These are phyloP conservation scores for Zalaria sp. DNA, from an alignment of 2,329 filamentous ascomycete species.

Conservation along the genomic window DNA sequence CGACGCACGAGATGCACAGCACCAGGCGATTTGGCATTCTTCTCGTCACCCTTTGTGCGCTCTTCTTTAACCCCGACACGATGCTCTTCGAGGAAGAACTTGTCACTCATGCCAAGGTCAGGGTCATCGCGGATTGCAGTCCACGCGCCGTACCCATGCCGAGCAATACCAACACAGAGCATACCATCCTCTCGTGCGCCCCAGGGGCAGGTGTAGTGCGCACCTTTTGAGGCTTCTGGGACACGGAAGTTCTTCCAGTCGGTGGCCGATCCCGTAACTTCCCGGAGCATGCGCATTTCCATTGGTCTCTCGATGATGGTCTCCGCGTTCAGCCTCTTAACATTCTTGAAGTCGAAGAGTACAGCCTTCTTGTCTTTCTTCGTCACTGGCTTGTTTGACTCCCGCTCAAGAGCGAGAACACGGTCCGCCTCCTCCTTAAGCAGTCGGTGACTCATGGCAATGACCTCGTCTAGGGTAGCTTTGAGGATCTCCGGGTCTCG, in stretches of 20 bases:
- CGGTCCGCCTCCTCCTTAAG: conserved; percentile 59
- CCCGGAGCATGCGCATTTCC: conserved; percentile 72
- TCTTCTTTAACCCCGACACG: conserved; percentile 97
- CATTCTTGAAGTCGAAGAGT: conserved; percentile 81
- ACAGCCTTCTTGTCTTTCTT: conserved; percentile 98
- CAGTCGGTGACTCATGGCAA: conserved; percentile 55
- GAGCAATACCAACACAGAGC: conserved; percentile 85
- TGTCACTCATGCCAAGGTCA: conserved; percentile 73
- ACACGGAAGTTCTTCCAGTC: conserved; percentile 75
- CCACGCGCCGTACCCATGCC: conserved; percentile 94
- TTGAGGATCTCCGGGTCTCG: conserved; percentile 72
- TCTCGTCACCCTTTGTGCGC: conserved; percentile 58
- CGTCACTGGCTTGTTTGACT: conserved; percentile 65
- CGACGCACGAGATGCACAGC: conserved; percentile 92
- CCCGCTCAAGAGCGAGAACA: conserved; percentile 49
- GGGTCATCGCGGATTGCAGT: conserved; percentile 81
- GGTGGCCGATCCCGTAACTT: conserved; percentile 48
- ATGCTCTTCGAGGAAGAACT: conserved; percentile 93
- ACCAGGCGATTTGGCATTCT: conserved; percentile 77
- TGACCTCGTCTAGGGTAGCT: conserved; percentile 61
- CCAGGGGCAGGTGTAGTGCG: conserved; percentile 86
- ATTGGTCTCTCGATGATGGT: conserved; percentile 84
- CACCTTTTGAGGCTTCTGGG: conserved; percentile 79
- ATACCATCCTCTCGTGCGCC: conserved; percentile 90
- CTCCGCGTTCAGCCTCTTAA: conserved; percentile 91